Conservation (phyloP, 2,329 filamentous ascomycete genomes). For the Colletotrichum sp. region DNA sequence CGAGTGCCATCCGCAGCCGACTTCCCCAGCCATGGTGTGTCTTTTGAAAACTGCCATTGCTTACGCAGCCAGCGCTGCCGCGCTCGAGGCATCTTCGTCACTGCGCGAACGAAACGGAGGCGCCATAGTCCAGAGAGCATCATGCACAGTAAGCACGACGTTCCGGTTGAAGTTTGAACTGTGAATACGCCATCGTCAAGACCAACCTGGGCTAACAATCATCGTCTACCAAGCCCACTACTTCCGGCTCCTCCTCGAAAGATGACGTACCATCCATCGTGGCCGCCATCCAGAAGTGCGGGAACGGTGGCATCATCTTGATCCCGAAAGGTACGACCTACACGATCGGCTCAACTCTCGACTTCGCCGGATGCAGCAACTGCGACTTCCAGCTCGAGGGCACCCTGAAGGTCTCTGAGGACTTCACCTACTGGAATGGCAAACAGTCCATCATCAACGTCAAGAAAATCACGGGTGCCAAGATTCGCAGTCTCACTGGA, state of each 20-base stretch:
- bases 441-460: slow-evolving; percentile 43
- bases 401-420: slow-evolving; percentile 39
- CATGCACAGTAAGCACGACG: not conserved
- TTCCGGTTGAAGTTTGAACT: not conserved
- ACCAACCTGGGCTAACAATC: not conserved
- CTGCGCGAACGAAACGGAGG: not conserved
- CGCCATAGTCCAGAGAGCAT: not conserved
- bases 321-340: slow-evolving; percentile 46
- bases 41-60: not conserved
- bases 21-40: not conserved
- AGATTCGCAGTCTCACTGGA: slow-evolving; percentile 42
- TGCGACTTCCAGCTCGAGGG: slow-evolving; percentile 53
- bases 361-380: slow-evolving; percentile 43
- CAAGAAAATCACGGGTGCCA: slow-evolving; percentile 38
- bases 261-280: slow-evolving; percentile 50
- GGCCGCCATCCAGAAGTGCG: slow-evolving; percentile 41
- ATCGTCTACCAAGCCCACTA: not conserved
- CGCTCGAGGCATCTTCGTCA: not conserved
- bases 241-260: slow-evolving; percentile 16
- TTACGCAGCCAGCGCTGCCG: not conserved
- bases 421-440: slow-evolving; percentile 46
- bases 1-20: not conserved
- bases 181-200: not conserved
- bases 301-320: slow-evolving; percentile 42
- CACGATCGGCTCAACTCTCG: slow-evolving; percentile 44